Evolutionary conservation across 441 rosid species (phyloP).

Genomic region (Populus hybrid): DNA sequence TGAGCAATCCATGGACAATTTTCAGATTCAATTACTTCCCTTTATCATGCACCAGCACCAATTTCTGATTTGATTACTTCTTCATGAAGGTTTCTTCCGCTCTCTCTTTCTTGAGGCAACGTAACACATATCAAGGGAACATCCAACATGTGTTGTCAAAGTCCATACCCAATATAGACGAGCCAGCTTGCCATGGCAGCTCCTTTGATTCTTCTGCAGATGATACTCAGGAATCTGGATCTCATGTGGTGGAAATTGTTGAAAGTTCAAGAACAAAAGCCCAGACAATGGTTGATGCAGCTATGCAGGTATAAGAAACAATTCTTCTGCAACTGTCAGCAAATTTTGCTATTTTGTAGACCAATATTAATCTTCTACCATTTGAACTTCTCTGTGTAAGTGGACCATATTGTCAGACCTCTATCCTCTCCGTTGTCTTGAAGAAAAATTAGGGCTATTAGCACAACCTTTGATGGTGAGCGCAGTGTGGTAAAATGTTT

Average conservation of each 20-base stretch:
- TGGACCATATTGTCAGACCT: background rate
- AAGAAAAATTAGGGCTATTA: background rate
- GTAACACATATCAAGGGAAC: conserved; percentile 48
- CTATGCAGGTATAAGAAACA: conserved; percentile 56
- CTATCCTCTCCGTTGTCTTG: background rate
- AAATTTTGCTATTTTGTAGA: background rate
- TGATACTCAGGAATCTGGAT: conserved; percentile 60
- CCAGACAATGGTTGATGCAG: conserved; percentile 80
- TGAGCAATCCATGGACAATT: conserved; percentile 31
- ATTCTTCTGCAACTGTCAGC: background rate
- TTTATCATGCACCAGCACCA: background rate
- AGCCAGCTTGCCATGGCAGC: conserved; percentile 34
- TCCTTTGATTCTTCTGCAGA: conserved; percentile 24
- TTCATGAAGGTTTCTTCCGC: conserved; percentile 61
- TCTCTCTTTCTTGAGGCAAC: conserved; percentile 45
- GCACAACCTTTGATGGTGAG: background rate
- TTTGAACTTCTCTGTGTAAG: background rate
- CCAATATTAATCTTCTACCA: background rate
- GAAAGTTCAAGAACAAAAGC: conserved; percentile 74
- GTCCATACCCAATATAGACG: conserved; percentile 24
- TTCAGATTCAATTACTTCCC: conserved; percentile 7
- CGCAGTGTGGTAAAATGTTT: background rate
- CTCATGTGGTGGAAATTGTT: conserved; percentile 71
- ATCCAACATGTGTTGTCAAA: conserved; percentile 35
- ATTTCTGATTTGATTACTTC: background rate